Evolutionary conservation across 2,329 filamentous ascomycete genomes (phyloP).

Genomic region (Cladosporium cucumerinum): DNA sequence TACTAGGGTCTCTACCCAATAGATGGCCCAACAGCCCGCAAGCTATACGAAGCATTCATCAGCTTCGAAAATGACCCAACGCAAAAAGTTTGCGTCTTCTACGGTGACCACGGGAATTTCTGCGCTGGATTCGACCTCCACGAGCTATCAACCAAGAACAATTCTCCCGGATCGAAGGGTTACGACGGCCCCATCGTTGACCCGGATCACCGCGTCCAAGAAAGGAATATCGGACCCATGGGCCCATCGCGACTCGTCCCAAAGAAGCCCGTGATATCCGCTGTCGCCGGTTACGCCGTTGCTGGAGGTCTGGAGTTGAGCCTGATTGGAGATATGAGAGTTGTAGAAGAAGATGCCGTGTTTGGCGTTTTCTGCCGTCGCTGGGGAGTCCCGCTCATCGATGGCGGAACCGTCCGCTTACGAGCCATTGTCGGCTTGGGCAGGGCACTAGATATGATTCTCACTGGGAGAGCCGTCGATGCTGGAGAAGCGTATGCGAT

Average conservation of each 20-base stretch:
- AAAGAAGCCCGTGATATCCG: slow-evolving; percentile 52
- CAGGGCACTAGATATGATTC: slow-evolving; percentile 55
- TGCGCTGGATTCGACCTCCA: slow-evolving; percentile 55
- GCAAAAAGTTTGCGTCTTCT: slow-evolving; percentile 54
- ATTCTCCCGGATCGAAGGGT: slow-evolving; percentile 21
- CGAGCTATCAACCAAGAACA: slow-evolving; percentile 32
- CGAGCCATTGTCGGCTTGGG: slow-evolving; percentile 52
- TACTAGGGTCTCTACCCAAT: not conserved
- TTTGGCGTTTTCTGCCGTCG: slow-evolving; percentile 57
- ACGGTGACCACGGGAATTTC: slow-evolving; percentile 48
- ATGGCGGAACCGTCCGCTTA: slow-evolving; percentile 52
- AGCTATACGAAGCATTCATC: slow-evolving; percentile 48
- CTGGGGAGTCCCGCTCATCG: slow-evolving; percentile 52
- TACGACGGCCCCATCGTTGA: slow-evolving; percentile 16
- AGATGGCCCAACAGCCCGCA: slow-evolving; percentile 46
- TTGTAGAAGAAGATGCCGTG: slow-evolving; percentile 52
- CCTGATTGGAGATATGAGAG: slow-evolving; percentile 52
- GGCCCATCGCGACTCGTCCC: slow-evolving; percentile 51
- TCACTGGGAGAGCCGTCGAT: slow-evolving; percentile 50
- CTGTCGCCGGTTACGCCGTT: slow-evolving; percentile 53
- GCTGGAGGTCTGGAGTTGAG: slow-evolving; percentile 54
- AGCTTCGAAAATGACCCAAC: slow-evolving; percentile 48
- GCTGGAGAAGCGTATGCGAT: slow-evolving; percentile 51
- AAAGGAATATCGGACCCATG: slow-evolving; percentile 48
- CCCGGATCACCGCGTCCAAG: slow-evolving; percentile 34